Evolutionary conservation across 495 filamentous ascomycete species (phyloP).

Genomic region (Echria macrotheca): DNA sequence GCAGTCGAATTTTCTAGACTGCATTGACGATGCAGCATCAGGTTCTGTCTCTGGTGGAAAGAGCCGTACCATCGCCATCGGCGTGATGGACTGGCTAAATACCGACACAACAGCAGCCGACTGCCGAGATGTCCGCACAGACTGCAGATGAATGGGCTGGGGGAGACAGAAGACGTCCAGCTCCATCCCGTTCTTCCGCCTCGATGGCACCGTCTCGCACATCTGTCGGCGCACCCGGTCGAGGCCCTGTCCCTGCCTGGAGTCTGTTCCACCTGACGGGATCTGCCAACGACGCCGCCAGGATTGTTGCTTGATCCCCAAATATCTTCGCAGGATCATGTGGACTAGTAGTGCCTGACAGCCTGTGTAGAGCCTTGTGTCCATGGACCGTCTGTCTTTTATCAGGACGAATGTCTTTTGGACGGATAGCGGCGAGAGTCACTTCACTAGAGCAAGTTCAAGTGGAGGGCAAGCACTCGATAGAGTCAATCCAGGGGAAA

Average conservation of each 20-base stretch:
- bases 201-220: background rate
- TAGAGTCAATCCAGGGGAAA: background rate
- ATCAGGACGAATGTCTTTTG: too few relatives aligned
- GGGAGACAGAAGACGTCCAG: conserved; percentile 11
- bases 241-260: conserved; percentile 4
- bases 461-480: background rate
- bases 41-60: conserved; percentile 11
- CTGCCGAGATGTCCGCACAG: conserved; percentile 21
- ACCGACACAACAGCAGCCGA: conserved; percentile 13
- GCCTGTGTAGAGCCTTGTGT: too few relatives aligned
- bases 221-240: conserved; percentile 2
- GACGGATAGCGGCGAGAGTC: too few relatives aligned
- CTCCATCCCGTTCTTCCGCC: too few relatives aligned
- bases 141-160: conserved; percentile 13
- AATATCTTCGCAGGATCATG: too few relatives aligned
- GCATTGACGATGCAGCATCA: conserved; percentile 15
- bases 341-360: background rate
- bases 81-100: conserved; percentile 21
- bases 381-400: too few relatives aligned
- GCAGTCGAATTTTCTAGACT: conserved; percentile 10
- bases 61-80: conserved; percentile 16
- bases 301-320: too few relatives aligned
- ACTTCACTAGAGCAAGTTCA: too few relatives aligned
- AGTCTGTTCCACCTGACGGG: conserved; percentile 8
- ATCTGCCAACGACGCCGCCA: conserved; percentile 9